Evolutionary conservation across 2,329 filamentous ascomycete species (phyloP).

Genomic region (Fusarium aywerte): DNA sequence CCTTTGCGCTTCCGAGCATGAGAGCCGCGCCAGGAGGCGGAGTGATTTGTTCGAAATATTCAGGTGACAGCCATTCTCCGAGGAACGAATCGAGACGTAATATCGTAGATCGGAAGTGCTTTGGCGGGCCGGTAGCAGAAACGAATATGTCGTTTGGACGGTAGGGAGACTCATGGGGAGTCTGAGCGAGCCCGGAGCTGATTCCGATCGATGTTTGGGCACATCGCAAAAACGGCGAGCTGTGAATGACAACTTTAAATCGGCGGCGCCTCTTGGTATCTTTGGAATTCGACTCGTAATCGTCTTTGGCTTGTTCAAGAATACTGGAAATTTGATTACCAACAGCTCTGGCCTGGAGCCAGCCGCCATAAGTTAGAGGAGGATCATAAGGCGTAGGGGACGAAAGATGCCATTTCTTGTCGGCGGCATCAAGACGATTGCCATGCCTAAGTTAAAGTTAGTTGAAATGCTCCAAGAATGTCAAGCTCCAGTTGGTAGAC

Average conservation of each 20-base stretch:
- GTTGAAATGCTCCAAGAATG: conserved; percentile 1
- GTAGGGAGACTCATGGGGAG: conserved; percentile 49
- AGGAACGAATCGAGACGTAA: conserved; percentile 91
- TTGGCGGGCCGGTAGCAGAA: conserved; percentile 47
- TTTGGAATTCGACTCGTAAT: conserved; percentile 51
- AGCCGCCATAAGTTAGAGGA: conserved; percentile 92
- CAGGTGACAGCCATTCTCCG: conserved; percentile 93
- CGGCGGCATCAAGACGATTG: conserved; percentile 90
- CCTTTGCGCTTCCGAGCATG: conserved; percentile 91
- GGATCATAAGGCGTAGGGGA: conserved; percentile 96
- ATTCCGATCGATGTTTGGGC: conserved; percentile 92
- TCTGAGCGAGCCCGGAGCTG: conserved; percentile 81
- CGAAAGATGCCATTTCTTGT: conserved; percentile 93
- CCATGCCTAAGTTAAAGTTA: conserved; percentile 73
- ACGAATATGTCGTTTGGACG: conserved; percentile 51
- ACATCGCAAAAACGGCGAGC: conserved; percentile 93
- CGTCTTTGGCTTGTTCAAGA: conserved; percentile 63
- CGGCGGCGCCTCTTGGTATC: conserved; percentile 60
- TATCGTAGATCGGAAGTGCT: conserved; percentile 64
- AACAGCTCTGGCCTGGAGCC: conserved; percentile 84
- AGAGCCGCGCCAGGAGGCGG: conserved; percentile 86
- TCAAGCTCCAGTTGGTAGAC: conserved; percentile 10
- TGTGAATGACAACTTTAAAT: conserved; percentile 87
- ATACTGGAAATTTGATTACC: conserved; percentile 86
- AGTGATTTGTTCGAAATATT: conserved; percentile 93